Percentiles rank a stretch among this genome's conserved stretches.
Evolutionary conservation across 2,329 filamentous ascomycete genomes (phyloP).

Genomic region (Xylariaceae sp.): DNA sequence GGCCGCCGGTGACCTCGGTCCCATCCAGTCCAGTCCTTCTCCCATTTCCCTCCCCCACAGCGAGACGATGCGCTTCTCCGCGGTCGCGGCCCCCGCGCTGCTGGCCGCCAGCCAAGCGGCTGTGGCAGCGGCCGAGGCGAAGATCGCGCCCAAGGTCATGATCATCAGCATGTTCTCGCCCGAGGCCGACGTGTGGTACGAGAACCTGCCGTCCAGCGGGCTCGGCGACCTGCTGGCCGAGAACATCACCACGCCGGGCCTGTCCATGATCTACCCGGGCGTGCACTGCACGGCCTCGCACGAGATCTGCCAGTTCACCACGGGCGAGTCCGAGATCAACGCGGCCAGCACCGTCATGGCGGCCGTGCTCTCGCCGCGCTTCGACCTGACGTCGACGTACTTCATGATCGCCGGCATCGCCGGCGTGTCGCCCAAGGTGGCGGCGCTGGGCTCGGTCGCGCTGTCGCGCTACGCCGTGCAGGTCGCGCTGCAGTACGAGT

Average conservation of each 20-base stretch:
- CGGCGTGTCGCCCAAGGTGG: slow-evolving; percentile 62
- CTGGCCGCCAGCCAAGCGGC: background rate
- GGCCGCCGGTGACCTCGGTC: too few species aligned
- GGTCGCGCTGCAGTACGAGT: slow-evolving; percentile 68
- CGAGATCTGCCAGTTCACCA: slow-evolving; percentile 60
- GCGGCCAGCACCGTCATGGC: slow-evolving; percentile 60
- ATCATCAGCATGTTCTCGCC: slow-evolving; percentile 58
- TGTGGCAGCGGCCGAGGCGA: slow-evolving; percentile 5
- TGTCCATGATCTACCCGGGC: slow-evolving; percentile 58
- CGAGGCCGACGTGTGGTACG: slow-evolving; percentile 56
- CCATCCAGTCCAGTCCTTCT: too few species aligned
- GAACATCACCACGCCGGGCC: slow-evolving; percentile 52
- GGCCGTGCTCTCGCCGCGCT: slow-evolving; percentile 51
- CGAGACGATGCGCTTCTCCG: too few species aligned
- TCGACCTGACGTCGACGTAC: slow-evolving; percentile 61
- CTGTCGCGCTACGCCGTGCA: slow-evolving; percentile 65
- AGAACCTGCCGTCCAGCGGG: slow-evolving; percentile 35
- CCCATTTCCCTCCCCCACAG: too few species aligned
- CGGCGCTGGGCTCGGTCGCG: slow-evolving; percentile 58
- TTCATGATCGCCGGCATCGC: slow-evolving; percentile 67
- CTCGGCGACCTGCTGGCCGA: slow-evolving; percentile 48
- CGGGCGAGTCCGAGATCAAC: slow-evolving; percentile 67
- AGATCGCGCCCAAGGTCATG: slow-evolving; percentile 51
- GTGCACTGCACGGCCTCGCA: slow-evolving; percentile 56
- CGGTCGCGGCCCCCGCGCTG: too few species aligned